phyloP scores from a whole-genome alignment of 176 grass and related monocot species.

The Carex myosuroides region DNA sequence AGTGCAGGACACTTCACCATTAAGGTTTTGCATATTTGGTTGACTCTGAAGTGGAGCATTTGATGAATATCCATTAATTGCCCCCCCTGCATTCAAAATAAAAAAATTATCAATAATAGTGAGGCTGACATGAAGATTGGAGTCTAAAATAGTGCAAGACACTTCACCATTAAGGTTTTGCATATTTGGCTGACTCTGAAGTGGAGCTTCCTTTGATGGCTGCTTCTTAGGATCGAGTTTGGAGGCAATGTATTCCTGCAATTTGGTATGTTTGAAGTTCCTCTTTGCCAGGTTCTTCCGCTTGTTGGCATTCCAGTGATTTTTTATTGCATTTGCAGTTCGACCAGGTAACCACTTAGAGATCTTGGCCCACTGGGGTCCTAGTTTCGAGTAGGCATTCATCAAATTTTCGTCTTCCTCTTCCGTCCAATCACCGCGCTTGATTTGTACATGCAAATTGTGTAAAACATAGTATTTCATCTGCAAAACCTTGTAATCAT shows the following conservation, averaged over 20 bases:
- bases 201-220: not conserved
- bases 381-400: not conserved
- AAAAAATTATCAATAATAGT: not conserved
- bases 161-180: not conserved
- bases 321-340: conserved; percentile 27
- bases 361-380: conserved; percentile 21
- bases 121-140: not conserved
- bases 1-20: not conserved
- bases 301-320: conserved; percentile 30
- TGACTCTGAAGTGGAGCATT: not conserved
- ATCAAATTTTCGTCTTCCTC: conserved; percentile 26
- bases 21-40: not conserved
- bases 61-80: not conserved
- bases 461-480: not conserved
- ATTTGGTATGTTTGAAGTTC: not conserved
- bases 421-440: conserved; percentile 17
- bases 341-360: conserved; percentile 10
- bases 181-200: not conserved
- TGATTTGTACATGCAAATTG: not conserved
- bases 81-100: not conserved
- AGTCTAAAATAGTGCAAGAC: not conserved
- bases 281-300: conserved; percentile 9
- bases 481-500: not conserved
- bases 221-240: not conserved
- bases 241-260: conserved; percentile 21